Evolutionary conservation across 2,329 filamentous ascomycete species (phyloP).

Genomic region (Cercospora zeina): DNA sequence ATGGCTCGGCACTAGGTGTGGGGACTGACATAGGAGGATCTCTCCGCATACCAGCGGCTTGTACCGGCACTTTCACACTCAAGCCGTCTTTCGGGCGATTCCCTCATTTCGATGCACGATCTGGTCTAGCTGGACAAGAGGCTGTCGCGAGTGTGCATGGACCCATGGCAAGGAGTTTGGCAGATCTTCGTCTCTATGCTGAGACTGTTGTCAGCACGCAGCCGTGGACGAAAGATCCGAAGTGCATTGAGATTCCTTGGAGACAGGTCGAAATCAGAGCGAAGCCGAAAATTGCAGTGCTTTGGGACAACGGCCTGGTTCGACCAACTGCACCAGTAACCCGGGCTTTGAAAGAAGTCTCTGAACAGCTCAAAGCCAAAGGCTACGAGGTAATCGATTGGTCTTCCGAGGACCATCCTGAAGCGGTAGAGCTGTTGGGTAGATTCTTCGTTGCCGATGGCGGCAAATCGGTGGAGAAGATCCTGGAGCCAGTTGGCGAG

Average conservation of each 20-base stretch:
- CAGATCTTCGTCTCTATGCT: conserved; percentile 51
- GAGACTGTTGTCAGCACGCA: conserved; percentile 47
- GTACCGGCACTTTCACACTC: conserved; percentile 59
- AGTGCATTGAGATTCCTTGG: conserved; percentile 57
- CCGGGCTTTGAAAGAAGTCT: conserved; percentile 58
- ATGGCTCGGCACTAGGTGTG: conserved; percentile 61
- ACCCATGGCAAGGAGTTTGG: conserved; percentile 59
- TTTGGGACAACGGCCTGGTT: conserved; percentile 62
- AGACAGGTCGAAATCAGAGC: conserved; percentile 44
- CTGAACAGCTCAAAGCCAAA: conserved; percentile 53
- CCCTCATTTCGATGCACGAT: conserved; percentile 56
- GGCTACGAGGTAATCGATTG: conserved; percentile 60
- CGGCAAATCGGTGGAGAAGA: conserved; percentile 49
- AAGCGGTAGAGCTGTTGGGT: conserved; percentile 52
- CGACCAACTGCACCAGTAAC: conserved; percentile 61
- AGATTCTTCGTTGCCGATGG: conserved; percentile 55
- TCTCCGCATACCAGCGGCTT: conserved; percentile 58
- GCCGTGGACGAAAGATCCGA: conserved; percentile 57
- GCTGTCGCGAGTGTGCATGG: conserved; percentile 65
- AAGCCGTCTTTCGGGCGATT: conserved; percentile 61
- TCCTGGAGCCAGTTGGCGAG: conserved; percentile 46
- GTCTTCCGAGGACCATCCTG: conserved; percentile 55
- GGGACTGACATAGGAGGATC: conserved; percentile 65
- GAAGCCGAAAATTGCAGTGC: conserved; percentile 61
- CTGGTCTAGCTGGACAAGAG: conserved; percentile 65